A percentile compares a stretch with the other conserved stretches of the same genome.
Conservation (phyloP, 2,329 filamentous ascomycete genomes). For the Pestalotiopsis fici region DNA sequence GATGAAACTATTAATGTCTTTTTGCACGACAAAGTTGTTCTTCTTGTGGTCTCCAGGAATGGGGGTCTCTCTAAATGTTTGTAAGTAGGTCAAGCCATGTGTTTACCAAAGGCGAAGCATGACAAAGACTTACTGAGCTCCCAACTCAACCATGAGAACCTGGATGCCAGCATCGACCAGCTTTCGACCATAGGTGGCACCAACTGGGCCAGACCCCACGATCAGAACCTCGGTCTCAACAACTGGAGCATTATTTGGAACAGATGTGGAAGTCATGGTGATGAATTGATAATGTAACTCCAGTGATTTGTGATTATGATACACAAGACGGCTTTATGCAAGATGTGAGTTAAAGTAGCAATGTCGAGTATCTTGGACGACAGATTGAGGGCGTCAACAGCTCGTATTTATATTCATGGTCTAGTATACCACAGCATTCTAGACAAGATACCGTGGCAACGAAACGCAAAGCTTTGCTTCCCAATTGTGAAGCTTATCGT, state of each 20-base stretch:
- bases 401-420: not conserved
- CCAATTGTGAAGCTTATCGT: not conserved
- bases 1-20: conserved; percentile 21
- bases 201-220: conserved; percentile 24
- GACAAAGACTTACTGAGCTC: conserved; percentile 18
- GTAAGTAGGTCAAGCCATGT: not conserved
- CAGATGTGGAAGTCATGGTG: not conserved
- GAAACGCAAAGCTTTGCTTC: not conserved
- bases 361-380: not conserved
- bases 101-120: not conserved
- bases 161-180: conserved; percentile 15
- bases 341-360: not conserved
- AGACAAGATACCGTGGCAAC: not conserved
- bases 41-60: conserved; percentile 20
- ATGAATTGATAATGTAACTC: not conserved
- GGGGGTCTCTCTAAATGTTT: not conserved
- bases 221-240: conserved; percentile 12
- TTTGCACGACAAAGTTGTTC: conserved; percentile 20
- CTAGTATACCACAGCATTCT: not conserved
- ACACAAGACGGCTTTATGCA: not conserved
- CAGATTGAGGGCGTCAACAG: not conserved
- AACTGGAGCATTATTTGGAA: not conserved
- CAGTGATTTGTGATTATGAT: not conserved
- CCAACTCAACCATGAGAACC: conserved; percentile 25
- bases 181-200: conserved; percentile 21